Conservation (phyloP, 805 yeast genomes). For the Teunomyces kruisii region DNA sequence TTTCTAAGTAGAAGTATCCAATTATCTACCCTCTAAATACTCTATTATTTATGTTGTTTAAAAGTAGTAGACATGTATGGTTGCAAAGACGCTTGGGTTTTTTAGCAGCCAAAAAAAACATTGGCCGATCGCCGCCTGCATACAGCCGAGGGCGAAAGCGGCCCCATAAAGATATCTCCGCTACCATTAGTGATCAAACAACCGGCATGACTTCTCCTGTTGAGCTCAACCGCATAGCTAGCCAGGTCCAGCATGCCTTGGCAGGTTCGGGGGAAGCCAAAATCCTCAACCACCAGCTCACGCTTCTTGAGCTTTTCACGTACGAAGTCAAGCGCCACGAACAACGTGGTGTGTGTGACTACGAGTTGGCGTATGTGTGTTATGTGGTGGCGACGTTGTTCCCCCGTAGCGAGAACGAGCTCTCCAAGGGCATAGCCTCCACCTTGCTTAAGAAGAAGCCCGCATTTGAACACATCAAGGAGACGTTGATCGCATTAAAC, state of each 20-base stretch:
- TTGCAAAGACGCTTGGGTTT: too few species aligned
- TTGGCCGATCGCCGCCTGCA: background rate
- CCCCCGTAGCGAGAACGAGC: constrained; percentile 4
- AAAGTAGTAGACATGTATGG: too few species aligned
- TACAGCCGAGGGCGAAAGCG: background rate
- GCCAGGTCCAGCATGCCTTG: background rate
- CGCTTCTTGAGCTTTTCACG: constrained; percentile 34
- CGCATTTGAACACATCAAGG: constrained; percentile 7
- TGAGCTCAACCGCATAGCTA: constrained; percentile 5
- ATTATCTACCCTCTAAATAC: too few species aligned
- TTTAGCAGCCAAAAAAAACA: constrained; percentile 4
- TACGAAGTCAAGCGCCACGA: constrained; percentile 29
- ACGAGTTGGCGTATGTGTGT: constrained; percentile 34
- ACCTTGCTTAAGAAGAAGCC: constrained; percentile 15
- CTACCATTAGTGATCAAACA: background rate
- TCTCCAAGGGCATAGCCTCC: constrained; percentile 14
- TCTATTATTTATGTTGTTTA: too few species aligned
- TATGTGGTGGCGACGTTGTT: constrained; percentile 16
- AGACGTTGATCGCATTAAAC: background rate
- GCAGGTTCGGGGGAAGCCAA: constrained; percentile 8
- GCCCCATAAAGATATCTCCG: background rate
- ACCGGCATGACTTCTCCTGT: background rate
- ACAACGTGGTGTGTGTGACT: constrained; percentile 35
- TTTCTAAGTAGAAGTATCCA: background rate
- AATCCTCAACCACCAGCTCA: constrained; percentile 27